Evolutionary conservation across 2,329 filamentous ascomycete species (phyloP).

Genomic region (Alternaria sp.): DNA sequence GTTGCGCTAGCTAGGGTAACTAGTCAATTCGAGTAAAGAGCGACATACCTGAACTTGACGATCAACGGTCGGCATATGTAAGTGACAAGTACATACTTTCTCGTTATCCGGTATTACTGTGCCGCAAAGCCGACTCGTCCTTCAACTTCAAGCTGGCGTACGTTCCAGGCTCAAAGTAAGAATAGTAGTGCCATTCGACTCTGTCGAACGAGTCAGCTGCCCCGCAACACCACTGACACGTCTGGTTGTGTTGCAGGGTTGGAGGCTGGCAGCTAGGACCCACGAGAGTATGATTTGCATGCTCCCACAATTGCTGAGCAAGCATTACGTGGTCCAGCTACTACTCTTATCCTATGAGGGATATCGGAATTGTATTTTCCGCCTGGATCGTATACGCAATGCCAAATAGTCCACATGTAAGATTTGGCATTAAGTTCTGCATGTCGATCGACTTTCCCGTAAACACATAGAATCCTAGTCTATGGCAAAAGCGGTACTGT

Average conservation of each 20-base stretch:
- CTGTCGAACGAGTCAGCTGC: constrained; percentile 8
- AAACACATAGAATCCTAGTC: not conserved
- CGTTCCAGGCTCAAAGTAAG: constrained; percentile 1
- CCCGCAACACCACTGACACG: constrained; percentile 6
- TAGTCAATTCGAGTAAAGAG: constrained; percentile 3
- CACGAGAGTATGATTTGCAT: constrained; percentile 1
- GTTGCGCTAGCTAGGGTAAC: not conserved
- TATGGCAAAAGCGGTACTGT: not conserved
- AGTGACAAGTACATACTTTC: not conserved
- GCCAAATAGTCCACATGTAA: not conserved
- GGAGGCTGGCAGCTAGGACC: not conserved
- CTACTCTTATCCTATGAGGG: not conserved
- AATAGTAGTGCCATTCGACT: not conserved
- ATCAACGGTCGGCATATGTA: not conserved
- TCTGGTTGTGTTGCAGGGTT: constrained; percentile 5
- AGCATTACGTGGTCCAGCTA: not conserved
- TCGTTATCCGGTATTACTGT: not conserved
- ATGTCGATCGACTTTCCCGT: not conserved
- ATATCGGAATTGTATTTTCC: not conserved
- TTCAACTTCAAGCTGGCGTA: not conserved
- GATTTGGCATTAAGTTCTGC: not conserved
- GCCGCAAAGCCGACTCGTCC: not conserved
- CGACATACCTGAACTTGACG: not conserved
- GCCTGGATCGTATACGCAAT: not conserved
- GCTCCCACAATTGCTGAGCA: not conserved